Base-by-base conservation (phyloP, 768 basidiomycete species). In the Trametes cubensis region DNA sequence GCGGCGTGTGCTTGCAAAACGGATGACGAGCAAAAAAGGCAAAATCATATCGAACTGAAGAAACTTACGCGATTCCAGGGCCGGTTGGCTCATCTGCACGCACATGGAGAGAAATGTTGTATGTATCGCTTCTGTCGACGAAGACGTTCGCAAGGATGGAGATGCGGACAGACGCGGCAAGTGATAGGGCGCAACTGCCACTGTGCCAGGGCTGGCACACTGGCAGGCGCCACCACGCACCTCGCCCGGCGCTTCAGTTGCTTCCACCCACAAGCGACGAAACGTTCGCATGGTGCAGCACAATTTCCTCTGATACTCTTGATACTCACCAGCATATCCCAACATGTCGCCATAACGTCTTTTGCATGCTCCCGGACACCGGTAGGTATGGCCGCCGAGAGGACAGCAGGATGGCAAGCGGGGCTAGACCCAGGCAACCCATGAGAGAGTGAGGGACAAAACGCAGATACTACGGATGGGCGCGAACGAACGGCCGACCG, bases 21-120 rank as follows among this genome's bases (percentile, higher is more conserved):
- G 30, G 30, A n/a, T n/a, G 20, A 34, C 44, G 26, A 42, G 13
- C 10, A 17, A 11, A 15, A 28, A 41, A 21, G 26, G 20, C 41
- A 11, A 42, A 14, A 28, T 49, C 20, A 23, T 7, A 53, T 13
- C 11, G 39, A 23, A 41, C 25, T 34, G 18, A 23, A 23, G 46
- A 47, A 14, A 52, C 58, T 59, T 25, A 52, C 58, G 49, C 58
- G 18, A 59, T 59, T 20, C 25, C 28, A 21, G 26, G 26, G 18
- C 26, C 28, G 28, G 42, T 44, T 17, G 49, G 28, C 58, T 59
- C 49, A 59, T 59, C 41, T n/a, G n/a, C n/a, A 10, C 10, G 34
- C 47, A 42, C 40, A 28, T 58, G 57, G 21, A n/a, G 17, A 15
- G 48, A 50, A 30, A n/a, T 49, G 21, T 26, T 28, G 26, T 15